Evolutionary conservation across 106 monocot species (phyloP), one percentile per base, ranked within the genome.

Genomic region (Dendrobium nobile): DNA sequence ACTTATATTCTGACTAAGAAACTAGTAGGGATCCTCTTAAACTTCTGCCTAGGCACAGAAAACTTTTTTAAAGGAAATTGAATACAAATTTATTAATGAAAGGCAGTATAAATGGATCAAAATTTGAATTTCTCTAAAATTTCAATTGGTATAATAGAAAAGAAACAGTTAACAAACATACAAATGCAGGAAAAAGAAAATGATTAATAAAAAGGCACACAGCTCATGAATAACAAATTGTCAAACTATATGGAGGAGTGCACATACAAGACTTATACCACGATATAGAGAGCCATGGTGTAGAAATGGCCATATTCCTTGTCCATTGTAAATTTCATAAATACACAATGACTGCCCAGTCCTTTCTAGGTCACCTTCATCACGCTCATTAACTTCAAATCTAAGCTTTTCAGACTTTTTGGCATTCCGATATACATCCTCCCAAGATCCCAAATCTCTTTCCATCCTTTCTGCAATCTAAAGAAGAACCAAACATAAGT

Each of bases 331-430:
- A 79, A 95, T 89, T 72, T 98, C 95, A 88, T 95, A 98, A 33
- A 98, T 88, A 73, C 94, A 92, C 55, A 98, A 82, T 54, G 85
- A 81, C 54, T 91, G 89, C 18, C 98, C 98, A 80, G 82, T 90
- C 74, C 91, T 92, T 75, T 92, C 98, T 68, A 98, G 73, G 79
- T 95, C 92, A 44, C 89, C 89, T 84, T 98, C 98, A 81, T 98
- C 95, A 77, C 89, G 90, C 77, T 91, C 94, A 86, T 86, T 84
- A 78, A 42, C 26, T 83, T 90, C 94, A 77, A 88, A 84, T 67
- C 84, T 95, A 78, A 74, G 82, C 78, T 91, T 95, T 85, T 91
- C 95, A 72, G 88, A 84, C 82, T 87, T 95, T 56, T 88, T 72
- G 54, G 91, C 86, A 82, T 85, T 84, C 10, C 85, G 88, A 68